Percentiles rank a stretch among this genome's conserved stretches.
Conservation (phyloP, 805 yeast species). For the Nakazawaea holstii region DNA sequence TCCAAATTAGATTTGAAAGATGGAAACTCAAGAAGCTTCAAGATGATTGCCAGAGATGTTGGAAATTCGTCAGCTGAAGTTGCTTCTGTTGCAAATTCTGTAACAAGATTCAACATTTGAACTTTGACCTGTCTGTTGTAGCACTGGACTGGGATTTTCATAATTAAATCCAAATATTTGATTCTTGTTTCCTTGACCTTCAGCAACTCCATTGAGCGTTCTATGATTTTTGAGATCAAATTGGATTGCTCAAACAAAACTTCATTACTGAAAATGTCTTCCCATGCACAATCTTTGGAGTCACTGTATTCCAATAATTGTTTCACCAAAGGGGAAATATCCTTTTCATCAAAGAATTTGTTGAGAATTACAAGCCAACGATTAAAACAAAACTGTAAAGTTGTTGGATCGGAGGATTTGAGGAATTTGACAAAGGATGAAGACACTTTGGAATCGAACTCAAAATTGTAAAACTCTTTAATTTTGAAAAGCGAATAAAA, state of each 20-base stretch:
- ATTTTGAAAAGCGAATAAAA: slow-evolving; percentile 42
- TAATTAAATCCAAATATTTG: slow-evolving; percentile 9
- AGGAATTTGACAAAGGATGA: slow-evolving; percentile 22
- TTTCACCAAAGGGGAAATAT: slow-evolving; percentile 24
- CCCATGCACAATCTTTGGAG: slow-evolving; percentile 15
- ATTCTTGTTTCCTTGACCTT: neutral
- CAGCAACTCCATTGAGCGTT: slow-evolving; percentile 4
- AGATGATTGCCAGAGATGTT: slow-evolving; percentile 20
- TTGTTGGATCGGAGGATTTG: slow-evolving; percentile 9
- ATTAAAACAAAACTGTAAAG: slow-evolving; percentile 25
- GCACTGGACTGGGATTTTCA: slow-evolving; percentile 45
- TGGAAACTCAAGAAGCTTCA: slow-evolving; percentile 41
- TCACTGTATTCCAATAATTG: slow-evolving; percentile 20
- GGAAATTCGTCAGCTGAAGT: slow-evolving; percentile 11
- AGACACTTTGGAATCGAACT: slow-evolving; percentile 15
- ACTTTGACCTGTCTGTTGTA: slow-evolving; percentile 30
- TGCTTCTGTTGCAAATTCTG: slow-evolving; percentile 7
- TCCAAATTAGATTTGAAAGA: slow-evolving; percentile 52
- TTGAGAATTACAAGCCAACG: slow-evolving; percentile 55
- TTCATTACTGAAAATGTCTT: slow-evolving; percentile 27
- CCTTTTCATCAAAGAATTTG: slow-evolving; percentile 23
- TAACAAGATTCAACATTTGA: slow-evolving; percentile 20
- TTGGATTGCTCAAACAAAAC: slow-evolving; percentile 43
- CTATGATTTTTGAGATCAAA: slow-evolving; percentile 24
- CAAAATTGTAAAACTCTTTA: slow-evolving; percentile 36